Percentiles rank a stretch among this genome's conserved stretches.
Conservation (phyloP, 345 rosid genomes). For the Orychophragmus violaceus region DNA sequence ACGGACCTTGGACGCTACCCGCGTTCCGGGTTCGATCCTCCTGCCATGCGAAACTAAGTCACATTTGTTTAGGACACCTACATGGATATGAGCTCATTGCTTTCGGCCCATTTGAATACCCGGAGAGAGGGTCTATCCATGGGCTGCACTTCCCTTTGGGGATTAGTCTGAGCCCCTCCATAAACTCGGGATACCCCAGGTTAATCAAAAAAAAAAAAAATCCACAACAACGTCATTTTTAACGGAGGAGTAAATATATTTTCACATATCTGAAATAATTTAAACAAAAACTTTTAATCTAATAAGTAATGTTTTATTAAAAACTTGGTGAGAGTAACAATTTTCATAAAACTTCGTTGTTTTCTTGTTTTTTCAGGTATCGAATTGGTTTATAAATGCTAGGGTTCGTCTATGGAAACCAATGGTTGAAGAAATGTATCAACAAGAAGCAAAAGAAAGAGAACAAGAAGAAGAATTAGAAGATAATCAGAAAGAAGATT, state of each 20-base stretch:
- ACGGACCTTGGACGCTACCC: too few species aligned
- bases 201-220: too few species aligned
- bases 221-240: too few species aligned
- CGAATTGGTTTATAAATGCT: conserved; percentile 98
- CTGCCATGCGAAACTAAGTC: too few species aligned
- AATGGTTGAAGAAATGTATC: conserved; percentile 99
- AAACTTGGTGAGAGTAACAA: background rate
- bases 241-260: background rate
- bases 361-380: conserved; percentile 45
- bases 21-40: too few species aligned
- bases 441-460: conserved; percentile 71
- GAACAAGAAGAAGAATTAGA: conserved; percentile 42
- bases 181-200: too few species aligned
- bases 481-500: conserved; percentile 19
- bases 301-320: background rate
- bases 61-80: too few species aligned
- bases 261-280: background rate
- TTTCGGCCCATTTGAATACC: too few species aligned
- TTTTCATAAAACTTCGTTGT: background rate
- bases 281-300: background rate
- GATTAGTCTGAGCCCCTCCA: too few species aligned
- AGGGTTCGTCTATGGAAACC: conserved; percentile 99
- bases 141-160: too few species aligned
- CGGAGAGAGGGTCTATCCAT: too few species aligned
- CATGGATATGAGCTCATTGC: too few species aligned